Evolutionary conservation across 2,329 filamentous ascomycete species (phyloP).

Genomic region (Aspergillus proliferans): DNA sequence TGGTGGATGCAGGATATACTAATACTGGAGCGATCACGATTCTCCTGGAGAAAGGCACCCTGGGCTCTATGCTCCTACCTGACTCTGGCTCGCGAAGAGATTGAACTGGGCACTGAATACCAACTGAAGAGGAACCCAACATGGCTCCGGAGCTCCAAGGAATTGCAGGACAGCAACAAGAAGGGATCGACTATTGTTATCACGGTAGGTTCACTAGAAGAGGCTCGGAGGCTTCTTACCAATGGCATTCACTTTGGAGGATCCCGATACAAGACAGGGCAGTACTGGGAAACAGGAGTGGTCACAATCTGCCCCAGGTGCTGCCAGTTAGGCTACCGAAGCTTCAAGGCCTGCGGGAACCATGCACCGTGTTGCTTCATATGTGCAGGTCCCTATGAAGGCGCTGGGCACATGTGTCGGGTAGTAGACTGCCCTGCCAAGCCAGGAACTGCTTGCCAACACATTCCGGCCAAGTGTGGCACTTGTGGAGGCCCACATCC

Average conservation of each 20-base stretch:
- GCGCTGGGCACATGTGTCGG: too few relatives aligned
- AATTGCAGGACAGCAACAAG: background rate
- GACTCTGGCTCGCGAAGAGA: background rate
- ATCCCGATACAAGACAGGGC: background rate
- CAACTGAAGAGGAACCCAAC: background rate
- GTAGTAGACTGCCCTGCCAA: background rate
- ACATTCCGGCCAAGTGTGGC: background rate
- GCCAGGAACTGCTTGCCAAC: background rate
- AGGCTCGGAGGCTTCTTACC: background rate
- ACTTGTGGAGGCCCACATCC: background rate
- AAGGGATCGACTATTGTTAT: background rate
- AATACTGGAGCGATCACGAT: background rate
- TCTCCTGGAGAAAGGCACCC: background rate
- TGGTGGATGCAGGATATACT: too few relatives aligned
- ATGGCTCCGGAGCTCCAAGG: background rate
- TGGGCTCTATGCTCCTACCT: background rate
- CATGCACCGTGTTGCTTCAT: background rate
- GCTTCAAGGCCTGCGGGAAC: background rate
- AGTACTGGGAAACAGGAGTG: too few relatives aligned
- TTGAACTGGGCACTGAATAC: background rate
- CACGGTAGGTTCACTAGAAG: background rate
- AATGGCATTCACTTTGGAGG: background rate
- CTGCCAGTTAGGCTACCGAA: background rate
- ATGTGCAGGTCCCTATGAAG: background rate
- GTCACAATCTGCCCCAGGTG: background rate